phyloP scores from a whole-genome alignment of 1,139 yeast species.

The Magnusiomyces fungicola region DNA sequence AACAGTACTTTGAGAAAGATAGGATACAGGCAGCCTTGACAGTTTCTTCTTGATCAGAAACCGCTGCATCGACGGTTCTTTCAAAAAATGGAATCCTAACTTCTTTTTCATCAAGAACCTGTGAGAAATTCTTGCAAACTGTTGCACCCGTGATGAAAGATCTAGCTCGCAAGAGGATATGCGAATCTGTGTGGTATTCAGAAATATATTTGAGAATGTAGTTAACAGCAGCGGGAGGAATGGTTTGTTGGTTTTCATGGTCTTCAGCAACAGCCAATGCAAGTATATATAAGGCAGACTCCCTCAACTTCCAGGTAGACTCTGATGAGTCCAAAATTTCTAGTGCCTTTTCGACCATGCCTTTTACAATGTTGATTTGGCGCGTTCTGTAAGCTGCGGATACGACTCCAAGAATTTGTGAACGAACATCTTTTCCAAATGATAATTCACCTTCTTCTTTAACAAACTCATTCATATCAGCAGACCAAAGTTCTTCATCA shows the following conservation, averaged over 20 bases:
- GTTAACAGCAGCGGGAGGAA: constrained; percentile 15
- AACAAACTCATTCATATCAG: constrained; percentile 62
- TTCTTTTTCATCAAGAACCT: constrained; percentile 11
- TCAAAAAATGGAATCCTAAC: constrained; percentile 18
- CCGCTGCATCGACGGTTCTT: constrained; percentile 17
- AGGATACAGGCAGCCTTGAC: constrained; percentile 21
- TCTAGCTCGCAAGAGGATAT: constrained; percentile 22
- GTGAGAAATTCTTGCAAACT: constrained; percentile 16
- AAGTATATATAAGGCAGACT: constrained; percentile 16
- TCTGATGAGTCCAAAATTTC: constrained; percentile 3
- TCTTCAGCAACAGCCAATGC: constrained; percentile 15
- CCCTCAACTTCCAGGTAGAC: constrained; percentile 15
- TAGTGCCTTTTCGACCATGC: constrained; percentile 8
- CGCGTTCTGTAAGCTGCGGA: constrained; percentile 14
- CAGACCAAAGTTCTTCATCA: constrained; percentile 32
- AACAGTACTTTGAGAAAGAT: constrained; percentile 18
- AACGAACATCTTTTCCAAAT: constrained; percentile 32
- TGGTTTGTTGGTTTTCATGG: constrained; percentile 12
- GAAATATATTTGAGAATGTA: constrained; percentile 12
- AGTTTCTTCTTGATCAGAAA: constrained; percentile 17
- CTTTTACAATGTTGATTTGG: constrained; percentile 9
- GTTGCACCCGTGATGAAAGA: constrained; percentile 21
- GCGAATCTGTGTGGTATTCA: constrained; percentile 13
- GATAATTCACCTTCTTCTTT: constrained; percentile 63
- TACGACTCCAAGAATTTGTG: constrained; percentile 19